These are phyloP conservation scores for Syncephalis plumigaleata DNA, from an alignment of 371 early-diverging fungal species.

Conservation along the genomic window DNA sequence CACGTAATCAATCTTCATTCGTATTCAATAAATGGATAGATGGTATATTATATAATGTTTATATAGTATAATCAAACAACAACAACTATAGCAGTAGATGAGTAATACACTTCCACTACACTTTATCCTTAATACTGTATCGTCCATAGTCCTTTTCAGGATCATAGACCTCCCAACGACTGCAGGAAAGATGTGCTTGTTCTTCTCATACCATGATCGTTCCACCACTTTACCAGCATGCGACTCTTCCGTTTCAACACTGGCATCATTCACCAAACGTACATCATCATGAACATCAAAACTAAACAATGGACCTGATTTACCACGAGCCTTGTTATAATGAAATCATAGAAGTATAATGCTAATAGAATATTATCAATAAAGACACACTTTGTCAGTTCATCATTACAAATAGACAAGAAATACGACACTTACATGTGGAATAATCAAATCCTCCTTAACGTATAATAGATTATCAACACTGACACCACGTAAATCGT, in stretches of 20 bases:
- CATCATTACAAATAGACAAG: neutral
- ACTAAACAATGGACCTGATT: constrained; percentile 84
- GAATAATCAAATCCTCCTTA: constrained; percentile 92
- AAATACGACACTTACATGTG: constrained; percentile 40
- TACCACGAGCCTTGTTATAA: constrained; percentile 90
- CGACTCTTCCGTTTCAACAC: constrained; percentile 79
- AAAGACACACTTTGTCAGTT: too few species aligned
- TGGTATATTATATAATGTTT: too few species aligned
- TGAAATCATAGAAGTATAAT: constrained; percentile 94
- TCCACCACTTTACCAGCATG: constrained; percentile 93
- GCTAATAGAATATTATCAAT: constrained; percentile 21
- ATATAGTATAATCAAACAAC: too few species aligned
- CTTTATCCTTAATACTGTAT: constrained; percentile 52
- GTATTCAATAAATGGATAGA: too few species aligned
- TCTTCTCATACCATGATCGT: constrained; percentile 84
- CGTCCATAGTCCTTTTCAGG: constrained; percentile 76
- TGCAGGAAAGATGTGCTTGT: constrained; percentile 95
- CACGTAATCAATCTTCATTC: too few species aligned
- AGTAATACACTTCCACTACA: too few species aligned
- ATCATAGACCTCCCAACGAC: constrained; percentile 88
- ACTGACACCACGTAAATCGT: constrained; percentile 60
- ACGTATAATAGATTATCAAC: constrained; percentile 82
- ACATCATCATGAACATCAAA: constrained; percentile 93
- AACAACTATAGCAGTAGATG: too few species aligned
- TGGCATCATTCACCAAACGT: constrained; percentile 69